Evolutionary conservation across 768 basidiomycete genomes (phyloP), one percentile per base, ranked within the genome.

Genomic region (Omphalotus guepiniiformis): DNA sequence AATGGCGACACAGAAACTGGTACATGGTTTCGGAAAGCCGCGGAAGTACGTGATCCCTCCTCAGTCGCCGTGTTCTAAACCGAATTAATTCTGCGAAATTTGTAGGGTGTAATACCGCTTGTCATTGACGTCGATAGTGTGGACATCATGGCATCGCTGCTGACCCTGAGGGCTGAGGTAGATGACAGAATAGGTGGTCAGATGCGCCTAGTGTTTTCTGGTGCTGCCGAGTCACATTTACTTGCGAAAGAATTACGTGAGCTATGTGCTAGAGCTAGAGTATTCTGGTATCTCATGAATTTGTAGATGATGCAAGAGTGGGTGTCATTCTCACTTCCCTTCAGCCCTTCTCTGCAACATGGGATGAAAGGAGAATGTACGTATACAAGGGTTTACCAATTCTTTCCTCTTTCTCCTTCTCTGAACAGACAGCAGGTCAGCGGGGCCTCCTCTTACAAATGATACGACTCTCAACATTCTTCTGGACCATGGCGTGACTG

Each of bases 401-500:
- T 25, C 19, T 39, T 18, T 47, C 41, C 18, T 18, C 30, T 23
- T 18, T 4, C 12, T 13, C 32, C 16, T 16, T 7, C 6, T n/a
- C n/a, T n/a, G n/a, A n/a, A n/a, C 16, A n/a, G n/a, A n/a, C n/a
- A 22, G 39, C 58, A 81, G 85, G 60, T 61, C 84, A 54, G 81
- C 87, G 23, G 89, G 90, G 1, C 84, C 84, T 19, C 91, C 91
- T 4, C 63, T 93, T 21, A 78, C 83, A 5, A 76, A 78, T 47
- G 71, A 78, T 51, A 79, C 78, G 12, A 73, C 67, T 54, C 78
- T 93, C 30, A 74, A 79, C 3, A 76, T 71, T 18, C 72, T 97
- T 30, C 63, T 86, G 13, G 68, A 75, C 4, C 73, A 83, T 28
- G 83, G 82, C n/a, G 86, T 95, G n/a, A 82, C 81, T 16, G 83